Evolutionary conservation across 441 rosid species (phyloP), one percentile per base, ranked within the genome.

Genomic region (Cnidoscolus chayamansa): DNA sequence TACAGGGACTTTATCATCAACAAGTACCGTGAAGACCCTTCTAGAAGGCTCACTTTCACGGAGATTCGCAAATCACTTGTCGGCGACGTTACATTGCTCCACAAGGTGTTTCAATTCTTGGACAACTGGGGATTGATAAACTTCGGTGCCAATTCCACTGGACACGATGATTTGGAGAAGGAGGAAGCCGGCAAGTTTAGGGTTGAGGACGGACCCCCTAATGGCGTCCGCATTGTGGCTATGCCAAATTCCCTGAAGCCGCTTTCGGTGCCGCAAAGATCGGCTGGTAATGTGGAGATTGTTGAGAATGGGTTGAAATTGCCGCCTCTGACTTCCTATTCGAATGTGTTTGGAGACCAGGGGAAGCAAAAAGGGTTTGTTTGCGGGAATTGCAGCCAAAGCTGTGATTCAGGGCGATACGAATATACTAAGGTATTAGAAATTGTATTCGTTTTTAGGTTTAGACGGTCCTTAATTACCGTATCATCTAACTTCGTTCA

Each of bases 1-100:
- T 95, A 91, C 71, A 70, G 98, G 37, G 99, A 95, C 59, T 95
- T 95, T 79, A 89, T 95, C 54, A 93, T 95, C 86, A 92, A 83
- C 69, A 93, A 90, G 83, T 91, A 81, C 83, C 82, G 99, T 56
- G 96, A 93, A 64, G 94, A 91, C 70, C 86, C 97, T 71, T 80
- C 88, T 2, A 70, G 86, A 67, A 81, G 80, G 70, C 87, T 95
- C 59, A 84, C 92, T 13, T 95, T 93, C 87, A 89, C 97, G 8
- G 86, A 89, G 45, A 76, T 91, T 62, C 92, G 97, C 17, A 93
- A 90, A 74, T 85, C 84, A 11, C 87, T 91, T n/a, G 85, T 95
- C 25, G 97, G 96, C 55, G 97, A 95, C 77, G 98, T 92, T 80
- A 81, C 79, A 68, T 80, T 95, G 80, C 91, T 91, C 55, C 86